Conservation (phyloP, 805 yeast species). For the Starmerella stigmatis region DNA sequence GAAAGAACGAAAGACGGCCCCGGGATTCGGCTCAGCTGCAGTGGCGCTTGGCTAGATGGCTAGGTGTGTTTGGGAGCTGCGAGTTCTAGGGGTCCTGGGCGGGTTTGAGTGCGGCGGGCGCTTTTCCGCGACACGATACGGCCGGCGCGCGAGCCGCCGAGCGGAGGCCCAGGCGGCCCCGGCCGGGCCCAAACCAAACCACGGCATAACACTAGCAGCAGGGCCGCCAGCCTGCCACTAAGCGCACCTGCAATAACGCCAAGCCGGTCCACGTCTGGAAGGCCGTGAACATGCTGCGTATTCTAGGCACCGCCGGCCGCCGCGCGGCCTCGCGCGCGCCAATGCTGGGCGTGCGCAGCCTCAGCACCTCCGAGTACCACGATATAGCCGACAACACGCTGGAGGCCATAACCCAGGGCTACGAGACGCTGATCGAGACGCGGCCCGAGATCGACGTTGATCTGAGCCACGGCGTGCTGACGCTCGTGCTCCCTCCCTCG, state of each 20-base stretch:
- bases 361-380: constrained; percentile 45
- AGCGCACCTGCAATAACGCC: too few relatives aligned
- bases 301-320: not conserved
- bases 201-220: too few relatives aligned
- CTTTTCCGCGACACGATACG: not conserved
- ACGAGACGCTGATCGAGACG: constrained; percentile 57
- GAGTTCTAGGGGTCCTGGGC: too few relatives aligned
- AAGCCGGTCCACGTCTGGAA: too few relatives aligned
- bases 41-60: not conserved
- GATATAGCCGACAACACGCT: constrained; percentile 53
- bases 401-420: constrained; percentile 53
- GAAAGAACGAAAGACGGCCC: too few relatives aligned
- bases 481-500: constrained; percentile 53
- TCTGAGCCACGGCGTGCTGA: constrained; percentile 77
- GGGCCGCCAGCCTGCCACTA: too few relatives aligned
- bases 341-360: constrained; percentile 2
- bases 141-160: too few relatives aligned
- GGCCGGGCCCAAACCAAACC: too few relatives aligned
- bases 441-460: constrained; percentile 63
- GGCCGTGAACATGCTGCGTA: too few relatives aligned
- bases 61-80: not conserved
- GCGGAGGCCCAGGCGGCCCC: too few relatives aligned
- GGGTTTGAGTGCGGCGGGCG: too few relatives aligned
- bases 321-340: not conserved
- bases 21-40: too few relatives aligned